These are phyloP conservation scores for Trichosporon faecale DNA, from an alignment of 1,284 basidiomycete species.

Conservation along the genomic window DNA sequence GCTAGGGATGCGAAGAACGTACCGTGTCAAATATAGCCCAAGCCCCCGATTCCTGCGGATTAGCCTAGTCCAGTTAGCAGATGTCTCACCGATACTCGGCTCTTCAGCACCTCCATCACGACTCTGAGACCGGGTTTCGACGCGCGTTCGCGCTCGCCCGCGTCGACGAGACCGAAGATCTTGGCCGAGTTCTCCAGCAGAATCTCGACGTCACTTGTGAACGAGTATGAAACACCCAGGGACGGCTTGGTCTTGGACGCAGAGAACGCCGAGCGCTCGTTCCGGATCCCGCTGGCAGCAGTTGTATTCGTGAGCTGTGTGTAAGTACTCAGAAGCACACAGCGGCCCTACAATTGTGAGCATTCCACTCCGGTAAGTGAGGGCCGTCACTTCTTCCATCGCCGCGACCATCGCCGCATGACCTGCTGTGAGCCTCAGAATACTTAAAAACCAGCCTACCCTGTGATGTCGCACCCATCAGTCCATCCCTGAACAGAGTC, in stretches of 20 bases:
- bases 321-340: too few relatives aligned
- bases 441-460: conserved; percentile 21
- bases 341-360: conserved; percentile 31
- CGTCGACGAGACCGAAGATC: conserved; percentile 46
- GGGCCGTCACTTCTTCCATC: conserved; percentile 42
- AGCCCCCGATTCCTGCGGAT: conserved; percentile 32
- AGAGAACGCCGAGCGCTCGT: conserved; percentile 44
- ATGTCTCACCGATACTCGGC: conserved; percentile 39
- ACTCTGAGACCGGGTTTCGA: conserved; percentile 36
- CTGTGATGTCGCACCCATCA: conserved; percentile 41
- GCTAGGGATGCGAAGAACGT: conserved; percentile 15
- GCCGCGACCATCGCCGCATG: conserved; percentile 46
- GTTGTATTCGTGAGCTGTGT: conserved; percentile 41
- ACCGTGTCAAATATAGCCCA: conserved; percentile 51
- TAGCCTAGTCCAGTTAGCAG: background rate
- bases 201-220: conserved; percentile 40
- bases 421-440: conserved; percentile 34
- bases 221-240: conserved; percentile 42
- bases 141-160: conserved; percentile 40
- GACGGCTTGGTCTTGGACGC: conserved; percentile 44
- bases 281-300: conserved; percentile 34
- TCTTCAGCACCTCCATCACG: conserved; percentile 49
- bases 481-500: conserved; percentile 40
- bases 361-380: conserved; percentile 33
- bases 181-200: conserved; percentile 46